Conservation (phyloP, 2,329 filamentous ascomycete genomes). For the Exophiala mesophila region DNA sequence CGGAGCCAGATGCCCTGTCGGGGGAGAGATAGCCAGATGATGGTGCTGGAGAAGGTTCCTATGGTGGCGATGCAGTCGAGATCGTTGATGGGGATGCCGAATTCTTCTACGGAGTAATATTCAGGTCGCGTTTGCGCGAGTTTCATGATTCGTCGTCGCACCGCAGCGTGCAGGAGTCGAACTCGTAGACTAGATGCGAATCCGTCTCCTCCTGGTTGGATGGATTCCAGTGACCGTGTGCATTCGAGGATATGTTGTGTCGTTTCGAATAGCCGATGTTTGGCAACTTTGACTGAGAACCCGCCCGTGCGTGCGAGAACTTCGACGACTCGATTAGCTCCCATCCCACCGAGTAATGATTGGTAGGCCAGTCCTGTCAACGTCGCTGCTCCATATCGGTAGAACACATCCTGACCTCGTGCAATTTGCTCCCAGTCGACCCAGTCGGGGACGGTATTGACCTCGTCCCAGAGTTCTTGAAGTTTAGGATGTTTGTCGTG, state of each 20-base stretch:
- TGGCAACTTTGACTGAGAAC: constrained; percentile 63
- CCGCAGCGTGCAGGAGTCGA: constrained; percentile 63
- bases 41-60: constrained; percentile 60
- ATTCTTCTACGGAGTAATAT: constrained; percentile 58
- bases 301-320: constrained; percentile 69
- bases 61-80: constrained; percentile 71
- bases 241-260: constrained; percentile 71
- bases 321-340: constrained; percentile 66
- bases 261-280: constrained; percentile 64
- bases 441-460: constrained; percentile 66
- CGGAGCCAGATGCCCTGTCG: constrained; percentile 66
- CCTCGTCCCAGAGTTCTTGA: constrained; percentile 58
- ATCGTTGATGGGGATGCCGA: constrained; percentile 68
- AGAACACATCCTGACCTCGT: constrained; percentile 71
- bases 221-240: constrained; percentile 57
- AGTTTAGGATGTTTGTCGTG: constrained; percentile 53
- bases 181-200: constrained; percentile 63
- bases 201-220: constrained; percentile 64
- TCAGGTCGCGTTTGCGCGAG: constrained; percentile 52
- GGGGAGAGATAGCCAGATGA: constrained; percentile 66
- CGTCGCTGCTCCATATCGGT: constrained; percentile 65
- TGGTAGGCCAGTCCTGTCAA: constrained; percentile 62
- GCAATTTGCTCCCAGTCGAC: constrained; percentile 73
- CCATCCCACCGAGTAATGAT: constrained; percentile 58
- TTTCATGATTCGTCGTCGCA: constrained; percentile 60